These are phyloP conservation scores for Seiridium unicorne DNA, from an alignment of 2,329 filamentous ascomycete genomes.

Conservation along the genomic window DNA sequence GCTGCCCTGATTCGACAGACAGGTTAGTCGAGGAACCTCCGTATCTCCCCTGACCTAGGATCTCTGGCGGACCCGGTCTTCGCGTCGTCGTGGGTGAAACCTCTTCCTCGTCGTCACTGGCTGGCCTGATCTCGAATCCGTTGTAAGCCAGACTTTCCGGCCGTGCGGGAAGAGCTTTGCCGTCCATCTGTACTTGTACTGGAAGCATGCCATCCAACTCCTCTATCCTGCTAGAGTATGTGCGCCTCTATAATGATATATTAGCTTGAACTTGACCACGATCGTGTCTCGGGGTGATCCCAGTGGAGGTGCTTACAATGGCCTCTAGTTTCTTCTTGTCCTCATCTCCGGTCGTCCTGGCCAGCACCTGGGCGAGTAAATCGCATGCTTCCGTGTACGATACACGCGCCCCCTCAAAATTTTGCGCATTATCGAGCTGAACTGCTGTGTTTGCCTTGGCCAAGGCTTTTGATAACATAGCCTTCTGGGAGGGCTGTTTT, in stretches of 20 bases:
- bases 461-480: constrained; percentile 92
- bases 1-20: constrained; percentile 22
- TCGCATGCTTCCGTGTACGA: constrained; percentile 91
- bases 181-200: constrained; percentile 45
- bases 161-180: constrained; percentile 74
- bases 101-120: constrained; percentile 39
- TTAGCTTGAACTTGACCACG: not conserved
- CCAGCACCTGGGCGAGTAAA: constrained; percentile 83
- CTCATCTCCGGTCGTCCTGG: constrained; percentile 78
- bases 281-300: not conserved
- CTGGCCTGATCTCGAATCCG: constrained; percentile 30
- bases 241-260: constrained; percentile 64
- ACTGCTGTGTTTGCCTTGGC: constrained; percentile 96
- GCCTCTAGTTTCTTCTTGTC: constrained; percentile 89
- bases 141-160: constrained; percentile 62
- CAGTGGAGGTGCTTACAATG: constrained; percentile 64
- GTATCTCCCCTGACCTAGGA: not conserved
- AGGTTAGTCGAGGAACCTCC: constrained; percentile 23
- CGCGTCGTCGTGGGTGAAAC: constrained; percentile 46
- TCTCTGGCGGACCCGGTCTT: constrained; percentile 45
- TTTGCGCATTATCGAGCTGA: constrained; percentile 91
- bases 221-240: constrained; percentile 85
- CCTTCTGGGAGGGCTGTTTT: constrained; percentile 72
- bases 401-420: constrained; percentile 86
- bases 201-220: constrained; percentile 76